A percentile compares a stretch with the other conserved stretches of the same genome.
Evolutionary conservation across 2,329 filamentous ascomycete species (phyloP).

Genomic region (Ceratocystis colombiana): DNA sequence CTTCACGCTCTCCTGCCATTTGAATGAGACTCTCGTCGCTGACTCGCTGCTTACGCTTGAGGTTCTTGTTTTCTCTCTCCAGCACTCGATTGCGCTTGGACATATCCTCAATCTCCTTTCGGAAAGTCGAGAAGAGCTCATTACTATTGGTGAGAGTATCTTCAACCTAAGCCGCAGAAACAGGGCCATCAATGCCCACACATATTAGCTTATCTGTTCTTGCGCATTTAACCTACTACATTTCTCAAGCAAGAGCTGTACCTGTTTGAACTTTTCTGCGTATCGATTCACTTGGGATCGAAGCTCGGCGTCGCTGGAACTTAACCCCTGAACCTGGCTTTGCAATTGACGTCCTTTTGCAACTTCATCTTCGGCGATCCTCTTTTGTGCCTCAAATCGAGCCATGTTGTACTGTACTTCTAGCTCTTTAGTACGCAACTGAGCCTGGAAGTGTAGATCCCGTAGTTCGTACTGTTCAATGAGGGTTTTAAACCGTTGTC

Average conservation of each 20-base stretch:
- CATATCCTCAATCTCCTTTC: constrained; percentile 99
- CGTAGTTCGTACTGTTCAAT: constrained; percentile 95
- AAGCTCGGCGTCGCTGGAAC: constrained; percentile 88
- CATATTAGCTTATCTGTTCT: constrained; percentile 16
- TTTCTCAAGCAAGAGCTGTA: constrained; percentile 38
- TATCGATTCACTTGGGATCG: constrained; percentile 95
- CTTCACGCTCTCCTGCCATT: constrained; percentile 91
- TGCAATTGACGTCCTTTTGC: constrained; percentile 76
- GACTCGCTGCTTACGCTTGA: constrained; percentile 86
- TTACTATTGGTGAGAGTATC: constrained; percentile 98
- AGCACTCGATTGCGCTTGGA: constrained; percentile 96
- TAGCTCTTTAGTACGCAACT: constrained; percentile 87
- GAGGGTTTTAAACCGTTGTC: constrained; percentile 82
- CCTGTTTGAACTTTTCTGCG: constrained; percentile 99
- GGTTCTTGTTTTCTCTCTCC: constrained; percentile 87
- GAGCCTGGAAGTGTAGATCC: constrained; percentile 84
- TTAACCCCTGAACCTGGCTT: constrained; percentile 85
- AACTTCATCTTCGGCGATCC: constrained; percentile 71
- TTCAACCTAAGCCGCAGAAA: constrained; percentile 58
- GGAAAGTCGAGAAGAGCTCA: constrained; percentile 90
- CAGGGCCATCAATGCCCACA: background rate
- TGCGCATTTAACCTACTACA: constrained; percentile 23
- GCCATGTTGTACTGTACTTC: constrained; percentile 89
- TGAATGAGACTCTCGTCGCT: constrained; percentile 91
- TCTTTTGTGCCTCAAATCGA: constrained; percentile 80